Percentiles rank a stretch among this genome's conserved stretches.
phyloP scores from a whole-genome alignment of 768 basidiomycete genomes.

The Scleroderma citrinum region DNA sequence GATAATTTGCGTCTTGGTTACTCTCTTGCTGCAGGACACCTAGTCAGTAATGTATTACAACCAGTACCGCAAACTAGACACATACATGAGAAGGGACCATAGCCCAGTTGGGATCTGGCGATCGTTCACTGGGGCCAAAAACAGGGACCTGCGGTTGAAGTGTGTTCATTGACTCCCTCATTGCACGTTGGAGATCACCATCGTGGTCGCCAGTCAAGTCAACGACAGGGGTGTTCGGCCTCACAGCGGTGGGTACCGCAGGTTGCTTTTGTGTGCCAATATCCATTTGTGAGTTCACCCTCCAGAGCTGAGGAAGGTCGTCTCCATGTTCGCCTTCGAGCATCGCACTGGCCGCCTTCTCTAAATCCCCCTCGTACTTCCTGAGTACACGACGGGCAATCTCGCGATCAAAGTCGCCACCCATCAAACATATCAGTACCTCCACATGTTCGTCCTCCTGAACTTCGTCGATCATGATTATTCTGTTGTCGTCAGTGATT shows the following conservation, averaged over 20 bases:
- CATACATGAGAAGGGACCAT: conserved; percentile 58
- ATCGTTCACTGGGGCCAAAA: conserved; percentile 47
- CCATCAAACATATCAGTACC: conserved; percentile 34
- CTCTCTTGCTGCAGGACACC: conserved; percentile 26
- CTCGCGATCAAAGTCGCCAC: conserved; percentile 34
- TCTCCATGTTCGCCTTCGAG: conserved; percentile 47
- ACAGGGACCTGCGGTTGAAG: conserved; percentile 16
- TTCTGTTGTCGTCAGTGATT: conserved; percentile 3
- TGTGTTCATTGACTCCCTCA: conserved; percentile 48
- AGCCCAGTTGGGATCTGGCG: conserved; percentile 59
- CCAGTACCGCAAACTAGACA: not conserved
- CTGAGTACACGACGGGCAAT: conserved; percentile 51
- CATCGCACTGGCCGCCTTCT: conserved; percentile 51
- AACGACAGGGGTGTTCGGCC: conserved; percentile 35
- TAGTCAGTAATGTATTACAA: conserved; percentile 1
- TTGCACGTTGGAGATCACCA: conserved; percentile 41
- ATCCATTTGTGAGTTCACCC: conserved; percentile 9
- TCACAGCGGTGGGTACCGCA: conserved; percentile 7
- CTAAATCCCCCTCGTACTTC: conserved; percentile 53
- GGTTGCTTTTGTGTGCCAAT: not conserved
- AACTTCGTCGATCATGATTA: conserved; percentile 16
- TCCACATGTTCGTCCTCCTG: conserved; percentile 30
- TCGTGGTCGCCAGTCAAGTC: conserved; percentile 62
- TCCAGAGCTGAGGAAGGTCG: conserved; percentile 13
- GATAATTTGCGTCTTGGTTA: conserved; percentile 42